Evolutionary conservation across 352 stramenopile genomes (phyloP).

Genomic region (Thraustochytrium sp.): DNA sequence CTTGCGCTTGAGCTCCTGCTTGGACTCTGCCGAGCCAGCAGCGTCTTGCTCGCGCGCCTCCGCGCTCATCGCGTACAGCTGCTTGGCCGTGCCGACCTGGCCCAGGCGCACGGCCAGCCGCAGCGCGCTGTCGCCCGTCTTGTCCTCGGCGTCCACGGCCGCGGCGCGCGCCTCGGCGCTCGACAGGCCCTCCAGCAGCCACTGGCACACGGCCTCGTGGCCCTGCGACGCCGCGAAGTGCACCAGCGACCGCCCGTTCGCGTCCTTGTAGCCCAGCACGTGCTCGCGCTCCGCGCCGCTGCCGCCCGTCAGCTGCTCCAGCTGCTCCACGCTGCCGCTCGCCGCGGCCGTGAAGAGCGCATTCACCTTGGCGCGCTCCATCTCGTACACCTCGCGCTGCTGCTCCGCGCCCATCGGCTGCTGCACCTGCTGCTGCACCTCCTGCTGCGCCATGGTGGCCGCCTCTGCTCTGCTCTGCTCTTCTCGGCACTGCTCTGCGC

Average conservation of each 20-base stretch:
- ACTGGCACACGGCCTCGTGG: neutral
- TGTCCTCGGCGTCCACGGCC: neutral
- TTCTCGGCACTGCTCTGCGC: too few relatives aligned
- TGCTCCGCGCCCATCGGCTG: neutral
- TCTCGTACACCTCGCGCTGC: constrained; percentile 26
- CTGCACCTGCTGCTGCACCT: too few relatives aligned
- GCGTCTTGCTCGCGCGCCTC: neutral
- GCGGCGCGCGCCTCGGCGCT: neutral
- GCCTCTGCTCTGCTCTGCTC: too few relatives aligned
- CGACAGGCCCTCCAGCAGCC: neutral
- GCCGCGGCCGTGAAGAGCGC: constrained; percentile 1
- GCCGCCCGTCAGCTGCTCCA: neutral
- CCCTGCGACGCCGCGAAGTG: constrained; percentile 17
- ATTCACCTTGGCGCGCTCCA: neutral
- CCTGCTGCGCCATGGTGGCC: too few relatives aligned
- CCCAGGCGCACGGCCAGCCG: constrained; percentile 9
- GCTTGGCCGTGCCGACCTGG: neutral
- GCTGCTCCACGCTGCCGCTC: neutral
- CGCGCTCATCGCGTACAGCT: neutral
- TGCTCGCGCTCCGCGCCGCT: neutral
- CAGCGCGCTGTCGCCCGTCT: neutral
- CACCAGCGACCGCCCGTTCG: constrained; percentile 3
- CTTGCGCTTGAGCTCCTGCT: constrained; percentile 28
- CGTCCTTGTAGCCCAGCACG: constrained; percentile 19
- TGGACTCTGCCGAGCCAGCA: neutral